Evolutionary conservation across 1,139 yeast species (phyloP), one percentile per base, ranked within the genome.

Genomic region (Nakaseomyces bracarensis): DNA sequence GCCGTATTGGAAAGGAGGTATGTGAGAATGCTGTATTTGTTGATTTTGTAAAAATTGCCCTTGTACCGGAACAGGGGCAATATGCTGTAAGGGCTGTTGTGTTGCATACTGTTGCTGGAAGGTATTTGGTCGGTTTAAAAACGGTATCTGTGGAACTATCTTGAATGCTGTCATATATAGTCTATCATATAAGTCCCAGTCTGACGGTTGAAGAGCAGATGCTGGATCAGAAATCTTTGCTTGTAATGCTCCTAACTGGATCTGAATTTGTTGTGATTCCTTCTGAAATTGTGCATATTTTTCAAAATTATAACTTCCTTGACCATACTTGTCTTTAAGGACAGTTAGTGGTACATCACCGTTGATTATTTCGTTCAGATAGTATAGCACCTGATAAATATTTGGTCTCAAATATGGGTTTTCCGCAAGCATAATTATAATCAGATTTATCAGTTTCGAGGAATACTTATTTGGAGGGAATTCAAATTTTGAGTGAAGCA

Each of bases 321-420:
- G 35, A 1, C 58, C 61, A 49, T 64, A 67, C 26, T 57, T 55
- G 48, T 68, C 72, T 31, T 53, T 47, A 21, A 75, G 71, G 7
- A 21, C 36, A n/a, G 27, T 33, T 13, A 21, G 11, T 1, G 93
- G 91, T 18, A 77, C 68, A 23, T 68, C 69, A 4, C 68, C 62
- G 13, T 71, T 69, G 65, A 74, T 71, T 67, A 79, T 68, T 34
- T 71, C 61, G 49, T 84, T 77, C 14, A 87, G 64, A 58, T 85
- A 94, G 46, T 73, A 75, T 46, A 84, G 61, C 21, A 89, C 76
- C 59, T 89, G 97, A 47, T 79, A 85, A 23, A 87, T 80, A 58
- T 86, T 91, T 7, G 97, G 98, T 52, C 98, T 72, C 50, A 75
- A 72, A 14, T 75, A 60, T 3, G 97, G 96, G 51, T 81, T 83